Evolutionary conservation across 208 protist genomes (phyloP).

Genomic region (Trypanosoma rangeli): DNA sequence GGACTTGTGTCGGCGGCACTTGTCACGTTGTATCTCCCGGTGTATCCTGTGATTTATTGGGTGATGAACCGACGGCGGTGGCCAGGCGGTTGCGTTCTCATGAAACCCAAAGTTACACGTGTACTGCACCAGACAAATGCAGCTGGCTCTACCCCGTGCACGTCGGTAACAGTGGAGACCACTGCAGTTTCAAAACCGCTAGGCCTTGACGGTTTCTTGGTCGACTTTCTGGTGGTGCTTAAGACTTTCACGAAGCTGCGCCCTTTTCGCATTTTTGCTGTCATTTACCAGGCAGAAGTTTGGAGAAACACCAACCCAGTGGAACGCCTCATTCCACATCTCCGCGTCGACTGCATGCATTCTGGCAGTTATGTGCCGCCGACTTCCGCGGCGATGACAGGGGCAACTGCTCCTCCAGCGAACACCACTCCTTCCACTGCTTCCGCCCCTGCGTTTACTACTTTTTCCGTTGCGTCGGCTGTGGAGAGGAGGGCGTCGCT

Average conservation of each 20-base stretch:
- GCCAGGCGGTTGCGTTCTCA: constrained; percentile 25
- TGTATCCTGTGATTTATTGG: constrained; percentile 68
- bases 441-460: background rate
- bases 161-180: constrained; percentile 74
- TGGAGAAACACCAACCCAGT: constrained; percentile 35
- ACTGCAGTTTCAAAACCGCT: constrained; percentile 50
- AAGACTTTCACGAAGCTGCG: constrained; percentile 33
- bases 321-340: constrained; percentile 55
- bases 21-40: constrained; percentile 61
- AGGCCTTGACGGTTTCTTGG: constrained; percentile 40
- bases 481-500: too few species aligned
- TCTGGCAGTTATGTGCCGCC: background rate
- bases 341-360: constrained; percentile 38
- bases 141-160: constrained; percentile 12
- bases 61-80: constrained; percentile 15
- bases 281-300: constrained; percentile 36
- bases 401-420: background rate
- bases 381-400: background rate
- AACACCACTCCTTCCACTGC: background rate
- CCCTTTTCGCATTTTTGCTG: constrained; percentile 36
- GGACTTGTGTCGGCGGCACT: constrained; percentile 55
- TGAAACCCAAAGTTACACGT: constrained; percentile 16
- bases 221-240: constrained; percentile 70
- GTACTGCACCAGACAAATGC: constrained; percentile 11
- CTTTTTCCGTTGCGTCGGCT: background rate